phyloP scores from a whole-genome alignment of 2,329 filamentous ascomycete species.

The Fusarium agapanthi region DNA sequence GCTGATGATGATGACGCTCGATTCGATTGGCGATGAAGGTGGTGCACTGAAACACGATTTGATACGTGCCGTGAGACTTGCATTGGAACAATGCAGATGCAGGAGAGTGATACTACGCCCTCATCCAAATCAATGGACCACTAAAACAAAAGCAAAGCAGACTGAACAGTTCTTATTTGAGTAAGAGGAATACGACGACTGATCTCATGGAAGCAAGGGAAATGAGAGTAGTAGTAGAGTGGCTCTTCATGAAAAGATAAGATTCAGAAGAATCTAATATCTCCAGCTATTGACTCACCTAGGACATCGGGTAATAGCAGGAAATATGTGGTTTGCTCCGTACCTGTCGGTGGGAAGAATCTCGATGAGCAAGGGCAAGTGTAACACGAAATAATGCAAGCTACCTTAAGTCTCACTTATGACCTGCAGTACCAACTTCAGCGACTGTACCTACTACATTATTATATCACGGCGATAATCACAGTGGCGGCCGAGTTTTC shows the following conservation, averaged over 20 bases:
- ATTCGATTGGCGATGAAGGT: slow-evolving; percentile 4
- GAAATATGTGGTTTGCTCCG: background rate
- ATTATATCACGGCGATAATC: background rate
- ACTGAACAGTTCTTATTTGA: background rate
- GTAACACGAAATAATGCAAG: background rate
- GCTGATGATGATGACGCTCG: slow-evolving; percentile 5
- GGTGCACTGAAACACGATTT: slow-evolving; percentile 21
- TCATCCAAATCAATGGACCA: background rate
- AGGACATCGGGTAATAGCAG: background rate
- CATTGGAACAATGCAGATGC: background rate
- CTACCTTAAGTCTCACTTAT: background rate
- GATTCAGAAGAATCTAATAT: background rate
- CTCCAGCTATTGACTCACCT: background rate
- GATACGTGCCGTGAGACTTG: slow-evolving; percentile 22
- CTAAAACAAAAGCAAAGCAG: background rate
- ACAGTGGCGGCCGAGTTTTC: no score
- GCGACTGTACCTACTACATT: background rate
- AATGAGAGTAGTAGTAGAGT: background rate
- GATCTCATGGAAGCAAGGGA: background rate
- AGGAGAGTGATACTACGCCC: background rate
- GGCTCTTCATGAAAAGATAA: background rate
- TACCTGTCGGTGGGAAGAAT: background rate
- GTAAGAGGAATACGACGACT: background rate
- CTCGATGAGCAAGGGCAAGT: slow-evolving; percentile 14
- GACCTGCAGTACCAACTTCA: background rate